These are phyloP conservation scores for Immersiella caudata DNA, from an alignment of 495 filamentous ascomycete genomes.

Conservation along the genomic window DNA sequence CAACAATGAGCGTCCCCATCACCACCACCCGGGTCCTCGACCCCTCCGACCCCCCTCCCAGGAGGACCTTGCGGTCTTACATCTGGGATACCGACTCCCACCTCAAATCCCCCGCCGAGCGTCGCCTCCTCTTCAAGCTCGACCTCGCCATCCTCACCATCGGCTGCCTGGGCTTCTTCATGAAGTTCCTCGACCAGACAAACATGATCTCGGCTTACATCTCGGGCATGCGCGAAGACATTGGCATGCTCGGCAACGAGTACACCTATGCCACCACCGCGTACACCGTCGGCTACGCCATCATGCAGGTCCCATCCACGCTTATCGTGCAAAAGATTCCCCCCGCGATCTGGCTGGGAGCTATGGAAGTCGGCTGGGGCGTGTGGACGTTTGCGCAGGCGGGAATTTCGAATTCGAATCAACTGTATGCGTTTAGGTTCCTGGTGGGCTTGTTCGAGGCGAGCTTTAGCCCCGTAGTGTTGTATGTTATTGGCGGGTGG, in stretches of 20 bases:
- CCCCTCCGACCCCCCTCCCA: background rate
- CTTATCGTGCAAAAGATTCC: slow-evolving; percentile 57
- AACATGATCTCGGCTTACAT: slow-evolving; percentile 42
- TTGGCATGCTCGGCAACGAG: slow-evolving; percentile 38
- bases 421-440: slow-evolving; percentile 65
- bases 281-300: slow-evolving; percentile 47
- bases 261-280: slow-evolving; percentile 48
- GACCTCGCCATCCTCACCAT: slow-evolving; percentile 42
- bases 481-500: slow-evolving; percentile 65
- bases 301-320: slow-evolving; percentile 58
- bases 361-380: slow-evolving; percentile 60
- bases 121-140: slow-evolving; percentile 23
- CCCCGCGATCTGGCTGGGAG: slow-evolving; percentile 59
- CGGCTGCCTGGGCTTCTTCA: slow-evolving; percentile 44
- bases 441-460: slow-evolving; percentile 61
- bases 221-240: slow-evolving; percentile 40
- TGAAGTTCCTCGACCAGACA: slow-evolving; percentile 40
- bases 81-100: slow-evolving; percentile 23
- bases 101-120: slow-evolving; percentile 29
- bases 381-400: slow-evolving; percentile 59
- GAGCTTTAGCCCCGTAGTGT: slow-evolving; percentile 59
- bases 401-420: slow-evolving; percentile 45
- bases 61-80: slow-evolving; percentile 14
- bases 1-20: background rate
- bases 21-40: background rate